Evolutionary conservation across 2,329 filamentous ascomycete genomes (phyloP).

Genomic region (Colletotrichum salicis): DNA sequence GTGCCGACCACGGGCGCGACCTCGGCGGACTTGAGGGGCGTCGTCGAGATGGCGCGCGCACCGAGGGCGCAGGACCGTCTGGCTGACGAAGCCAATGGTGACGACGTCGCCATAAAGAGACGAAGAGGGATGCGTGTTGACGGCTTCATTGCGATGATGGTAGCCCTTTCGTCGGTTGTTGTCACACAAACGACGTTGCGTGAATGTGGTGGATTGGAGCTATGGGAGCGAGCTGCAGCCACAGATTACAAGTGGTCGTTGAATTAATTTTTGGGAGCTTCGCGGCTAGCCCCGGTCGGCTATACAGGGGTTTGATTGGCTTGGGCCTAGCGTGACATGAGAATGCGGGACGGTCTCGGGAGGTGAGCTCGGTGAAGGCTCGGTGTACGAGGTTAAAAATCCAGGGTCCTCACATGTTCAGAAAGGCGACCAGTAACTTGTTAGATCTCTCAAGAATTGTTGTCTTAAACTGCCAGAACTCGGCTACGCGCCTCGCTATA

Average conservation of each 20-base stretch:
- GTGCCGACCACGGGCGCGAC: slow-evolving; percentile 65
- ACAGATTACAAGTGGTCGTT: slow-evolving; percentile 6
- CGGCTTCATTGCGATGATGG: slow-evolving; percentile 51
- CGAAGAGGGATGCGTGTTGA: slow-evolving; percentile 51
- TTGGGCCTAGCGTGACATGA: slow-evolving; percentile 21
- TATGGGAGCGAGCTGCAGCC: neutral
- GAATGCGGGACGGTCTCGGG: neutral
- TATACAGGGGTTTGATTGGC: slow-evolving; percentile 20
- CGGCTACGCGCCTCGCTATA: slow-evolving; percentile 34
- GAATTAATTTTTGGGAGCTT: slow-evolving; percentile 26
- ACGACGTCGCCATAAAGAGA: slow-evolving; percentile 7
- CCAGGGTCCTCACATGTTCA: neutral
- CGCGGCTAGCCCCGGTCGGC: neutral
- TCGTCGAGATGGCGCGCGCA: slow-evolving; percentile 43
- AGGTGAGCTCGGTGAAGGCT: slow-evolving; percentile 17
- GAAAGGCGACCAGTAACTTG: neutral
- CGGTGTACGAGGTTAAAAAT: slow-evolving; percentile 1
- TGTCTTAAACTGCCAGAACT: slow-evolving; percentile 24
- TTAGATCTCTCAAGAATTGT: slow-evolving; percentile 3
- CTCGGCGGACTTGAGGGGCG: slow-evolving; percentile 50
- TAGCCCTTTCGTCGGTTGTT: neutral
- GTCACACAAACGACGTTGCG: neutral
- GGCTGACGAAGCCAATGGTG: slow-evolving; percentile 43
- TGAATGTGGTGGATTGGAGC: neutral
- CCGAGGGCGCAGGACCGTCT: slow-evolving; percentile 41